Base-by-base conservation (phyloP, 805 yeast genomes). In the Saturnispora saitoi region DNA sequence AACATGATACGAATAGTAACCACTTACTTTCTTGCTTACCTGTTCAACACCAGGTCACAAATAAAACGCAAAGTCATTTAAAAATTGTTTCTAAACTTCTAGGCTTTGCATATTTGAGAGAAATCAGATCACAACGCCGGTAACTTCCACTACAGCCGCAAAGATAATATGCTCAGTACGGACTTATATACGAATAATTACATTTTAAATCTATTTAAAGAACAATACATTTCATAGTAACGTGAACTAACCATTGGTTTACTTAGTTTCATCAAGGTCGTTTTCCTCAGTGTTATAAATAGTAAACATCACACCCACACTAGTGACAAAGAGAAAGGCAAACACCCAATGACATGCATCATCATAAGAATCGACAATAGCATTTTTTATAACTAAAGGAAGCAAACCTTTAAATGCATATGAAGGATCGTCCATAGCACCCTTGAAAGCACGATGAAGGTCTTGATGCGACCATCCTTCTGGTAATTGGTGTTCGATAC, bases 281-380 rank as follows among this genome's bases (percentile, higher is more conserved):
- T 51, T 51, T 32, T 53, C 56, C 19, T 52, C 51, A 0, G 56
- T 51, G n/a, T 32, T 43, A 14, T 49, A 53, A n/a, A 53, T 45
- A 4, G 50, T 46, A 8, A 49, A 5, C 2, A 53, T 29, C 8
- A 48, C 45, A 8, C 42, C 46, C 3, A 48, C 22, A 29, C 57
- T 58, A 14, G 64, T 61, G 3, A 46, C 31, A 12, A 59, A 44
- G 26, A 60, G 39, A 32, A 80, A 80, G 4, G 64, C 48, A 54
- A 80, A 81, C 0, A 83, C 76, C 3, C 75, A 69, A 52, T 72
- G 77, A 45, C 79, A 72, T 1, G 80, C 78, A 22, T 56, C 48
- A 24, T 68, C 76, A 59, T 81, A 82, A 4, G 83, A 71, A 4
- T 56, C 61, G 10, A 69, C 63, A 47, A 82, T 63, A 0, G 80